Conservation (phyloP, 2,329 filamentous ascomycete genomes). For the Aciculosporium take region DNA sequence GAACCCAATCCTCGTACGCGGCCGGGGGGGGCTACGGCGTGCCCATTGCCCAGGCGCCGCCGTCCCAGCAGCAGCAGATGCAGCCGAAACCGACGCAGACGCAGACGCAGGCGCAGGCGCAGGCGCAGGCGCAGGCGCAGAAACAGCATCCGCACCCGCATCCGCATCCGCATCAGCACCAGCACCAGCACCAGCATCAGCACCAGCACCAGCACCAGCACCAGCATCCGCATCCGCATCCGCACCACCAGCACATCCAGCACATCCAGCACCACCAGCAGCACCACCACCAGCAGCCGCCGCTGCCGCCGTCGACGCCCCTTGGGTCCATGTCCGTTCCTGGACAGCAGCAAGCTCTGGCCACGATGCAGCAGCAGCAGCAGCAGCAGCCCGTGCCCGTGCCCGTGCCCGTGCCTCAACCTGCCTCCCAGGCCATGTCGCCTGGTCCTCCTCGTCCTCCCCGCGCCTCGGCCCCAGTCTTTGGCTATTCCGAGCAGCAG, state of each 20-base stretch:
- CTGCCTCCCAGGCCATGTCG: constrained; percentile 31
- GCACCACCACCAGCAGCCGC: constrained; percentile 5
- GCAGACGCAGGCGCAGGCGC: no score
- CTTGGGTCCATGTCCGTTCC: constrained; percentile 3
- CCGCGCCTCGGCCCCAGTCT: constrained; percentile 27
- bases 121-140: no score
- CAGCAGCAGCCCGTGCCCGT: no score
- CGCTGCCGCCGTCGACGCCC: background rate
- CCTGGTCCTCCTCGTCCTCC: constrained; percentile 26
- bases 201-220: constrained; percentile 11
- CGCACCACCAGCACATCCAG: constrained; percentile 10
- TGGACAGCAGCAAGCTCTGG: constrained; percentile 16
- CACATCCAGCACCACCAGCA: constrained; percentile 11
- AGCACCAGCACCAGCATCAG: constrained; percentile 10
- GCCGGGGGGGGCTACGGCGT: constrained; percentile 32
- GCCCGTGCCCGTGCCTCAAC: constrained; percentile 22
- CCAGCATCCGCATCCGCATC: constrained; percentile 14
- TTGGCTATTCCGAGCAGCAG: constrained; percentile 28
- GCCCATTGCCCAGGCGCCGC: constrained; percentile 29
- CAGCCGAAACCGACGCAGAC: no score
- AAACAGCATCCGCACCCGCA: no score
- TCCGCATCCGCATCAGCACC: constrained; percentile 17
- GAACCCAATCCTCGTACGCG: constrained; percentile 24
- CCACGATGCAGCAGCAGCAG: constrained; percentile 22
- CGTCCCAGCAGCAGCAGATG: background rate